Percentiles rank a stretch among this genome's conserved stretches.
These are phyloP conservation scores for Ascosphaera apis DNA, from an alignment of 2,329 filamentous ascomycete genomes.

Conservation along the genomic window DNA sequence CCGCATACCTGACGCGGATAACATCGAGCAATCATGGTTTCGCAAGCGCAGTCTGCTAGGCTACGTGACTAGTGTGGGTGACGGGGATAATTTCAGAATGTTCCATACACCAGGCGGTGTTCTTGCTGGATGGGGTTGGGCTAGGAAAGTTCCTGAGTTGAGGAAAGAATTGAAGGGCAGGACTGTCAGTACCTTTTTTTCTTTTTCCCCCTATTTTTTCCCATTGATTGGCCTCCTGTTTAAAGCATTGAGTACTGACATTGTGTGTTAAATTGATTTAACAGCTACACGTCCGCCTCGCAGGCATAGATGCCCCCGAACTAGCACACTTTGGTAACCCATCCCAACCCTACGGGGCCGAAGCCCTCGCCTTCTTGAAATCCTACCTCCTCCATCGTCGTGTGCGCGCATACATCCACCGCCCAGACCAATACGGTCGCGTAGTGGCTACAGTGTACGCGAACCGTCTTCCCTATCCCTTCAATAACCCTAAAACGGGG, in stretches of 20 bases:
- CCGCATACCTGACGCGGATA: slow-evolving; percentile 53
- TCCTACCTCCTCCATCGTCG: slow-evolving; percentile 45
- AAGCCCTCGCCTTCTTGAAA: slow-evolving; percentile 64
- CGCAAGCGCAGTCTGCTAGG: slow-evolving; percentile 58
- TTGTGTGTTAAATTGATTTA: too few species aligned
- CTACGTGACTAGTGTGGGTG: slow-evolving; percentile 75
- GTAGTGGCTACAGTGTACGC: slow-evolving; percentile 71
- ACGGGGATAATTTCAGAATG: slow-evolving; percentile 86
- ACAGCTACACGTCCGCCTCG: slow-evolving; percentile 63
- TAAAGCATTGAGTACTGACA: too few species aligned
- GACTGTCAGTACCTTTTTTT: slow-evolving; percentile 36
- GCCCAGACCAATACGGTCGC: slow-evolving; percentile 75
- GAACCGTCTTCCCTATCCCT: slow-evolving; percentile 26
- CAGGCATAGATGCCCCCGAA: slow-evolving; percentile 85
- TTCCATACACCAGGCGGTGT: slow-evolving; percentile 89
- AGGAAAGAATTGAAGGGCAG: slow-evolving; percentile 48
- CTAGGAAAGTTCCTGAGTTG: slow-evolving; percentile 48
- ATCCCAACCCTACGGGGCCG: slow-evolving; percentile 60
- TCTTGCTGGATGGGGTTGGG: slow-evolving; percentile 77
- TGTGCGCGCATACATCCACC: slow-evolving; percentile 64
- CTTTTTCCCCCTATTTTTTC: slow-evolving; percentile 1
- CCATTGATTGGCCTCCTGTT: neutral
- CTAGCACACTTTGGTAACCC: slow-evolving; percentile 75
- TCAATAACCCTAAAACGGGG: too few species aligned
- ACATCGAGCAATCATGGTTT: slow-evolving; percentile 55